Base-by-base conservation (phyloP, 139 green algal species). In the Chlamydomonas sphaeroides region DNA sequence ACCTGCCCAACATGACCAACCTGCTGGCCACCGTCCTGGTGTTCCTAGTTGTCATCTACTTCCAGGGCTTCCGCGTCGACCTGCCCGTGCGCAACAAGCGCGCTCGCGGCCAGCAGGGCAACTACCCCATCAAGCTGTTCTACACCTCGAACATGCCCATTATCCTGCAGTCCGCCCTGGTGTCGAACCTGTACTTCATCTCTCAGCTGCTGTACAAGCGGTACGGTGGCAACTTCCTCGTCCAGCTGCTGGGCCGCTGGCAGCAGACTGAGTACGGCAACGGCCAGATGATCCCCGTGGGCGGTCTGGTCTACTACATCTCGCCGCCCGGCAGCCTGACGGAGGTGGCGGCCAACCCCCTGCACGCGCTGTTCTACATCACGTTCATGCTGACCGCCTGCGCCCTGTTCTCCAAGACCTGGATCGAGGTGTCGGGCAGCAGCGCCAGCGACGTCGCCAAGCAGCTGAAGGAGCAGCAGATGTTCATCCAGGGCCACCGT, bases 101-200 rank as follows among this genome's bases (percentile, higher is more conserved):
- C 66, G 81, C 91, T 38, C 91, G 97, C 32, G 95, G 97, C 56
- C 90, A 95, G 75, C 89, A 94, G 89, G 88, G 91, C 83, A 94
- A 88, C 76, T 99, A 99, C 94, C 96, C 97, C 68, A 99, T 99
- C 94, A 99, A 99, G 95, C 94, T 99, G 36, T 99, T 99, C 91
- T 99, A 99, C 95, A 99, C 97, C 76, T 97, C 92, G 86, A 99
- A 99, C 95, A 99, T 99, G 97, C 97, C 97, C 85, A 99, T 99
- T 93, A 99, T 99, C 87, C 94, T 99, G 78, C 97, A 99, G 90
- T 98, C 94, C 7, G 97, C 97, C 7, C 91, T 99, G 42, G 97
- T 99, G 38, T 98, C 94, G 86, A 99, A 99, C 95, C 92, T 99
- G 53, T 99, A 99, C 92, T 99, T 99, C 93, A 98, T 99, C 88